Evolutionary conservation across 108 stramenopile species (phyloP).

Genomic region (Thalassiosira profunda): DNA sequence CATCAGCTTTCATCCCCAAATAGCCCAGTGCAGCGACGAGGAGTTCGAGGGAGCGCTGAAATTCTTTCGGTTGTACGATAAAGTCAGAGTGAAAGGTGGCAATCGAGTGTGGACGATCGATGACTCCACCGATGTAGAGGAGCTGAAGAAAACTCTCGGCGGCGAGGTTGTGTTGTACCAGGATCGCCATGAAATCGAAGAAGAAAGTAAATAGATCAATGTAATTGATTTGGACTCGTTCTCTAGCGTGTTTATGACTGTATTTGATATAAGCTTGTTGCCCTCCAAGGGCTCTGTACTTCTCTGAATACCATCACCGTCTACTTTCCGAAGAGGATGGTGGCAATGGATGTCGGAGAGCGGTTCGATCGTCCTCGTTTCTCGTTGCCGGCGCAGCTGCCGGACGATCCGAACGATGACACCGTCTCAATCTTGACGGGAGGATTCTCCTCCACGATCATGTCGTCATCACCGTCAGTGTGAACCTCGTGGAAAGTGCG

Average conservation of each 20-base stretch:
- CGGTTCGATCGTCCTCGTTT: not conserved
- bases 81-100: not conserved
- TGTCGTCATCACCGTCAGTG: constrained; percentile 3
- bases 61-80: not conserved
- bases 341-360: constrained; percentile 30
- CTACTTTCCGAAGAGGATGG: constrained; percentile 15
- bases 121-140: not conserved
- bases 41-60: not conserved
- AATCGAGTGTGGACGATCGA: not conserved
- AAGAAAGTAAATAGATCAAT: too few species aligned
- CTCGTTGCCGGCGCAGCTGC: not conserved
- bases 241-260: too few species aligned
- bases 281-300: too few species aligned
- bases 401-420: too few species aligned
- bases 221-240: too few species aligned
- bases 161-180: not conserved
- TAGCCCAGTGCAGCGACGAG: not conserved
- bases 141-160: too few species aligned
- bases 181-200: too few species aligned
- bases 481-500: not conserved
- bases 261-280: too few species aligned
- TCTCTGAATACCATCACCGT: too few species aligned
- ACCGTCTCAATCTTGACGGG: too few species aligned
- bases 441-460: too few species aligned
- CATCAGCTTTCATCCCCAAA: not conserved